Base-by-base conservation (phyloP, 169 alveolate genomes). In the Cyclospora cayetanensis region DNA sequence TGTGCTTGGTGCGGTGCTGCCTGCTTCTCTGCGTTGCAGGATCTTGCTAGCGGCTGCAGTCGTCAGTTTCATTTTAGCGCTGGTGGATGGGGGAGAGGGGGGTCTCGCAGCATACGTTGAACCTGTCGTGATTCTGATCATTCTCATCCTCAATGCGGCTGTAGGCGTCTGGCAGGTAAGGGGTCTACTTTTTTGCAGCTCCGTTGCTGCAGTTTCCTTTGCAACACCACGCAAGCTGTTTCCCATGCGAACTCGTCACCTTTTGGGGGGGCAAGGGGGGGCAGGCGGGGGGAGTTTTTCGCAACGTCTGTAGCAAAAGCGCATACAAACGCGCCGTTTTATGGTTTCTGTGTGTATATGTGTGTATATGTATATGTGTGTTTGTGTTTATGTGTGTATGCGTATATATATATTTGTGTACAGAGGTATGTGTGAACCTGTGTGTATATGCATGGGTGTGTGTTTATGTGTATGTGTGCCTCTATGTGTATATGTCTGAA, bases 81-180 rank as follows among this genome's bases (percentile, higher is more conserved):
- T 92, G 63, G 72, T 97, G 86, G 99, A 97, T 77, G 94, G 95
- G 52, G 96, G 93, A 11, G 98, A 97, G 66, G 98, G 97, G 34
- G 99, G 99, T 34, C 66, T 98, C 66, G 95, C 99, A 1, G 99
- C 99, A 34, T 99, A 96, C 94, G 98, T 99, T 27, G 99, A 98
- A 94, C 99, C 99, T 37, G 94, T 97, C 52, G 99, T 99, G 22
- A 98, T 98, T 50, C 95, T 99, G 34, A 90, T 97, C 72, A 99
- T 99, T 34, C 96, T 99, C 53, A 93, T 99, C 18, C 95, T 98
- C 18, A 99, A 98, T 95, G 99, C 99, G 0, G 94, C 97, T 15
- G 99, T 99, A 27, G 99, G 99, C 0, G 99, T 98, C 34, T 98
- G 99, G 99, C 99, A 99, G 95, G 93, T 76, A 20, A n/a, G 82